Conservation (phyloP, 139 green algal genomes). For the Zygnema cylindricum region DNA sequence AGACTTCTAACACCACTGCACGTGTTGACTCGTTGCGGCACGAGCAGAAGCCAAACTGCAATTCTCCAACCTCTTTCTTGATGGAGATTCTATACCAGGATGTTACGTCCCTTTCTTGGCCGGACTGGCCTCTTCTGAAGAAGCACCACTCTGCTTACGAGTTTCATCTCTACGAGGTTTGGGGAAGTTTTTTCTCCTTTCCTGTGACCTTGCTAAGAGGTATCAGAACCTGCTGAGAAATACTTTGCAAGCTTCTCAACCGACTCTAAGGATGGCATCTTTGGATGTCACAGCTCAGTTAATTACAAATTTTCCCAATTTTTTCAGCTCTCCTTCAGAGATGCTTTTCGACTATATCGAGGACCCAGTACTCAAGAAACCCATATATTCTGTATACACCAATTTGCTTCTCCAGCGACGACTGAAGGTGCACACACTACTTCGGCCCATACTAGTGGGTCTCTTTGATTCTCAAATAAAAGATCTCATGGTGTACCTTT, state of each 20-base stretch:
- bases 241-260: not conserved
- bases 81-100: not conserved
- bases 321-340: not conserved
- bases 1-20: no score
- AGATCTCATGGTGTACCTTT: not conserved
- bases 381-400: not conserved
- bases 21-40: no score
- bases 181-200: not conserved
- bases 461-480: not conserved
- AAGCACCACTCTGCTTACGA: not conserved
- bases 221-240: not conserved
- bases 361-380: not conserved
- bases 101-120: not conserved
- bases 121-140: not conserved
- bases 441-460: not conserved
- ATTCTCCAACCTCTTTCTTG: not conserved
- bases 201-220: not conserved
- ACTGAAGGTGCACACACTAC: not conserved
- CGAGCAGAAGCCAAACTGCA: not conserved
- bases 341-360: not conserved
- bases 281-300: not conserved
- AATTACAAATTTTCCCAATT: not conserved
- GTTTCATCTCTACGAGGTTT: not conserved
- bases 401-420: not conserved
- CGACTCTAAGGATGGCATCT: not conserved